Evolutionary conservation across 441 rosid genomes (phyloP).

Genomic region (Metrosideros polymorpha): DNA sequence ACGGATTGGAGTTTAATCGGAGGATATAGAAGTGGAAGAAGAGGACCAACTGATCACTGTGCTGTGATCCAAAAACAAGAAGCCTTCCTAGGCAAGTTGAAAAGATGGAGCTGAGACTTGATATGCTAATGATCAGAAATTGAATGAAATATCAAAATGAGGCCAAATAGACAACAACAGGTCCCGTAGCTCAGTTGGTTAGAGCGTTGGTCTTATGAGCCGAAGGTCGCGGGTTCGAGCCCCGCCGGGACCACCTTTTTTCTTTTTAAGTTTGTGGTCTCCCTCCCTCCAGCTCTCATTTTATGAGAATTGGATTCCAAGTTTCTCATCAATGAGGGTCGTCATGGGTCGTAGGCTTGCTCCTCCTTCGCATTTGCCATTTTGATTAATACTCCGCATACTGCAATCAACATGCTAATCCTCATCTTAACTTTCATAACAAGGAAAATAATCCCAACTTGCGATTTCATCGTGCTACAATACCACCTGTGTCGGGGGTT

Average conservation of each 20-base stretch:
- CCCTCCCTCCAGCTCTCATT: too few species aligned
- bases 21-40: not conserved
- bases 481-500: not conserved
- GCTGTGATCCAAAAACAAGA: not conserved
- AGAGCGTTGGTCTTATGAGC: constrained; percentile 99
- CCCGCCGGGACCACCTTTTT: constrained; percentile 62
- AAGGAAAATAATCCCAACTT: not conserved
- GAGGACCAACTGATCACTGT: not conserved
- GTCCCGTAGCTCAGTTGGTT: constrained; percentile 97
- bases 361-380: not conserved
- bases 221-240: constrained; percentile 95
- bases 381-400: not conserved
- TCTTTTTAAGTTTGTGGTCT: too few species aligned
- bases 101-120: not conserved
- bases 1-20: not conserved
- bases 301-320: too few species aligned
- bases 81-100: not conserved
- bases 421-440: not conserved
- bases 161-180: fast-evolving
- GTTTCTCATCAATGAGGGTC: too few species aligned
- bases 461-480: not conserved
- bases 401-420: not conserved
- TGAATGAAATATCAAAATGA: fast-evolving
- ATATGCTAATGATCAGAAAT: not conserved
- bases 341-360: too few species aligned